A percentile compares a stretch with the other conserved stretches of the same genome.
Evolutionary conservation across 768 basidiomycete species (phyloP).

Genomic region (Polyporus arcularius): DNA sequence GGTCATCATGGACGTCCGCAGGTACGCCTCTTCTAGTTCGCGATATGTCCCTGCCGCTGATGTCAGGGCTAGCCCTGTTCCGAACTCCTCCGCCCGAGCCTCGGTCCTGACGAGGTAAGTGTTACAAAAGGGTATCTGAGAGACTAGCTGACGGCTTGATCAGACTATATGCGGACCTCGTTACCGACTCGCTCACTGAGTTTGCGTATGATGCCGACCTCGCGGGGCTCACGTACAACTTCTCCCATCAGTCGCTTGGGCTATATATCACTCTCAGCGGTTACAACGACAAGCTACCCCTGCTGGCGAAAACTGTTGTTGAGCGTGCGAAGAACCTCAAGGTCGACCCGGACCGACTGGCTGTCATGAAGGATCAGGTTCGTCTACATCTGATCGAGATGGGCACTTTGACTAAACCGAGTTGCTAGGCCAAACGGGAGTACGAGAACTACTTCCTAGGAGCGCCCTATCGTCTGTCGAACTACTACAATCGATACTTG

Average conservation of each 20-base stretch:
- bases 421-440: conserved; percentile 62
- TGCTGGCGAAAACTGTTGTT: conserved; percentile 72
- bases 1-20: conserved; percentile 73
- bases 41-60: neutral
- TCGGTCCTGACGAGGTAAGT: conserved; percentile 71
- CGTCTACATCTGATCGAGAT: conserved; percentile 12
- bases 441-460: conserved; percentile 88
- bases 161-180: conserved; percentile 81
- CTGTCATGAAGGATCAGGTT: conserved; percentile 85
- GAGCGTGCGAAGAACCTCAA: conserved; percentile 64
- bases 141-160: conserved; percentile 1
- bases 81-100: conserved; percentile 64
- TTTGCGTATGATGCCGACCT: conserved; percentile 91
- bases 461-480: conserved; percentile 78
- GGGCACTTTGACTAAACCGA: neutral
- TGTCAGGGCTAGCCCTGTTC: conserved; percentile 46
- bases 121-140: neutral
- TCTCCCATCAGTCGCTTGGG: conserved; percentile 64
- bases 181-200: conserved; percentile 87
- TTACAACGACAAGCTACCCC: conserved; percentile 89
- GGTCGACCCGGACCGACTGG: conserved; percentile 71
- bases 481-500: conserved; percentile 73
- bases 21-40: conserved; percentile 40
- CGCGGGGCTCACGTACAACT: conserved; percentile 79
- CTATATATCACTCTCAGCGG: conserved; percentile 71